Evolutionary conservation across 768 basidiomycete species (phyloP), one percentile per base, ranked within the genome.

Genomic region (Strobilomyces dryophilus): DNA sequence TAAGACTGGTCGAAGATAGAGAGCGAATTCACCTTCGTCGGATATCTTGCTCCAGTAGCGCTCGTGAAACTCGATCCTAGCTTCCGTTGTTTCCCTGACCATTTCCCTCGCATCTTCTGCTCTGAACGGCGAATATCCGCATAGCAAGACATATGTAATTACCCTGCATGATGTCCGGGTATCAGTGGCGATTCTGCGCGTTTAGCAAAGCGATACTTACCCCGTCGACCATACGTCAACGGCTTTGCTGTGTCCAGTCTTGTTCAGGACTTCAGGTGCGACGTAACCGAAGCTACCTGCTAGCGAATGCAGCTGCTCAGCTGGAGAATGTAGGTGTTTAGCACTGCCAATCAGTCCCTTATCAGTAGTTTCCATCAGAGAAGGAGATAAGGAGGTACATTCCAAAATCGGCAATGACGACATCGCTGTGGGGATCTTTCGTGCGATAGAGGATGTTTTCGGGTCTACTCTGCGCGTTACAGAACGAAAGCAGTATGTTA

Each of bases 331-430:
- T 2, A 93, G 72, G 57, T 93, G 91, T 63, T 93, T 93, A 11
- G 92, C 90, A 50, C 91, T 92, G 32, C 44, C 11, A 34, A 47
- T 39, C n/a, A 26, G 53, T 45, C 31, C 36, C 4, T 36, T 12
- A 52, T 45, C 31, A 46, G 36, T 27, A 15, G 36, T 31, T 27
- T 11, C 14, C 31, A 31, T 51, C 31, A 34, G 12, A 36, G 45
- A 51, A 21, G 27, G 43, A 50, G 24, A 48, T 18, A 21, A 17
- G 18, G 27, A 71, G 85, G 17, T 60, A 92, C 91, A 99, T 98
- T 59, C 97, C 97, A 64, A 99, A 99, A 70, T 98, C 97, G 7
- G 84, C 95, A 40, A 98, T 93, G 52, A 99, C 95, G 46, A 98
- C 79, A 57, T 88, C 88, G n/a, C 89, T 91, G 17, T 87, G 76